A percentile compares a stretch with the other conserved stretches of the same genome.
Evolutionary conservation across 306 rosid genomes (phyloP).

Genomic region (Prinsepia uniflora): DNA sequence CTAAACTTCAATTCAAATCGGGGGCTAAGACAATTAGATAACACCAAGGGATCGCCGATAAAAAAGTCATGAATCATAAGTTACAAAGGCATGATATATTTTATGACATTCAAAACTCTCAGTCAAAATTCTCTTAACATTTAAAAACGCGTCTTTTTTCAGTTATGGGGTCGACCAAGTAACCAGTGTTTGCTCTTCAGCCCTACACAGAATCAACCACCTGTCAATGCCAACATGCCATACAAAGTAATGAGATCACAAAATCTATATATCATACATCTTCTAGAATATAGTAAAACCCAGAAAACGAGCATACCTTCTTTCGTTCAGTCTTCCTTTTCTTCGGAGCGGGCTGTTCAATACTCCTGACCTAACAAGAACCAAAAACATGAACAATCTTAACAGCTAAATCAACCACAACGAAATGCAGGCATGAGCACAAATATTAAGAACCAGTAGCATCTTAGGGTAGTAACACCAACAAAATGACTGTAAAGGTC

Average conservation of each 20-base stretch:
- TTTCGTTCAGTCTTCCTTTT: slow-evolving; percentile 64
- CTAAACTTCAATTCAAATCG: no score
- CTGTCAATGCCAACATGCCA: neutral
- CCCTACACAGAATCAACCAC: neutral
- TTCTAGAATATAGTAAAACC: neutral
- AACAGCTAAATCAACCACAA: slow-evolving; percentile 11
- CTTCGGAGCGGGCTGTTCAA: slow-evolving; percentile 66
- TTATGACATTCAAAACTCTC: neutral
- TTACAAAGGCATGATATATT: neutral
- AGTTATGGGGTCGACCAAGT: neutral
- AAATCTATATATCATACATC: neutral
- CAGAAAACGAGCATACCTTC: slow-evolving; percentile 7
- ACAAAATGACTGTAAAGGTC: neutral
- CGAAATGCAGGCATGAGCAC: neutral
- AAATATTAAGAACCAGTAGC: neutral
- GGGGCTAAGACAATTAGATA: neutral
- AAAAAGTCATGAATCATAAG: neutral
- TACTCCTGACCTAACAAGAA: slow-evolving; percentile 52
- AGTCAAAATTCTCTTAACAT: neutral
- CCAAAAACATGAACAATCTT: neutral
- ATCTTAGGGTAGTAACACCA: neutral
- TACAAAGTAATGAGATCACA: neutral
- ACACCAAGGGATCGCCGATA: neutral
- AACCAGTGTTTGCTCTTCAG: neutral
- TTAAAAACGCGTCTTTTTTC: neutral